A percentile compares a stretch with the other conserved stretches of the same genome.
Conservation (phyloP, 768 basidiomycete species). For the Lanmaoa pseudosensibilis region DNA sequence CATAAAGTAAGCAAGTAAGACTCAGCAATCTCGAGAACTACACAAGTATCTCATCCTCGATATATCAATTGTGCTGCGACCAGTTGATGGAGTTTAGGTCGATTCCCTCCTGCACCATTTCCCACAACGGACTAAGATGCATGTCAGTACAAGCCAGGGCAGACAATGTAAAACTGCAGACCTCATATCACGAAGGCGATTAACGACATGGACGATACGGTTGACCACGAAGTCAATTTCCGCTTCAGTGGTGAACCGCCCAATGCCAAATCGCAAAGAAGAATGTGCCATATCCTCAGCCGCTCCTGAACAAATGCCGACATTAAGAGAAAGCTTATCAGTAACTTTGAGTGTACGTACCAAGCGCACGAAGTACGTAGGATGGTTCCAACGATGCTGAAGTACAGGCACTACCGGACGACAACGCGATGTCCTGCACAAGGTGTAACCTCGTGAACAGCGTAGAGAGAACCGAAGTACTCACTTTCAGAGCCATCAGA, state of each 20-base stretch:
- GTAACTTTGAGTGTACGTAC: slow-evolving; percentile 38
- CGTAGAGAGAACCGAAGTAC: slow-evolving; percentile 13
- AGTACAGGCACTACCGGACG: slow-evolving; percentile 97
- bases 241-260: slow-evolving; percentile 95
- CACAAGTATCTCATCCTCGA: background rate
- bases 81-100: slow-evolving; percentile 95
- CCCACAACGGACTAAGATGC: slow-evolving; percentile 82
- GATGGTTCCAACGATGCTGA: slow-evolving; percentile 98
- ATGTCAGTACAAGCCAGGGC: slow-evolving; percentile 9
- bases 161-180: slow-evolving; percentile 30
- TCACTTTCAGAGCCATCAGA: slow-evolving; percentile 94
- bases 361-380: slow-evolving; percentile 94
- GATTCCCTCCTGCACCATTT: slow-evolving; percentile 99
- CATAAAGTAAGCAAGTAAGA: slow-evolving; percentile 8
- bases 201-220: slow-evolving; percentile 85
- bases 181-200: slow-evolving; percentile 92
- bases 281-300: slow-evolving; percentile 99
- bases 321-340: background rate
- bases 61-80: slow-evolving; percentile 62
- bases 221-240: slow-evolving; percentile 94
- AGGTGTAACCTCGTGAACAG: background rate
- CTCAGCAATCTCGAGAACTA: slow-evolving; percentile 9
- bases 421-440: slow-evolving; percentile 87
- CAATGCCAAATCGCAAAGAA: slow-evolving; percentile 94
- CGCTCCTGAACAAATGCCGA: slow-evolving; percentile 52